Percentiles rank a stretch among this genome's conserved stretches.
phyloP scores from a whole-genome alignment of 1,139 yeast genomes.

The Arxiozyma telluris region DNA sequence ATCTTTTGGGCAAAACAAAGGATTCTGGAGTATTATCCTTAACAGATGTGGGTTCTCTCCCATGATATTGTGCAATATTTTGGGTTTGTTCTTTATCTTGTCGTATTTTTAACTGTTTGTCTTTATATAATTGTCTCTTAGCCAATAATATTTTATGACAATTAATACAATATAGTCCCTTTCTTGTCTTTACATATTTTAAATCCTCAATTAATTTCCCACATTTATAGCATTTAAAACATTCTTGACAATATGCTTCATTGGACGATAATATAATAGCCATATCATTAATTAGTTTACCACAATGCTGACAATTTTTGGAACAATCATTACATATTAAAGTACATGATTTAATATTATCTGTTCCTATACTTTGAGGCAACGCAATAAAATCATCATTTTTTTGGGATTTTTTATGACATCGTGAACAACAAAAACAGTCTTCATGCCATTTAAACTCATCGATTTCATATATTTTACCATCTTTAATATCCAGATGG shows the following conservation, averaged over 20 bases:
- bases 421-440: conserved; percentile 83
- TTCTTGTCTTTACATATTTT: conserved; percentile 85
- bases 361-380: background rate
- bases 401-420: conserved; percentile 47
- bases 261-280: conserved; percentile 71
- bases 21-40: background rate
- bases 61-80: background rate
- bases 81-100: background rate
- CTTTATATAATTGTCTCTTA: conserved; percentile 29
- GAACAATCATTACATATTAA: conserved; percentile 85
- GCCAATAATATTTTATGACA: conserved; percentile 75
- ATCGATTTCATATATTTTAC: conserved; percentile 52
- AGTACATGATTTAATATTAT: conserved; percentile 34
- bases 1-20: conserved; percentile 6
- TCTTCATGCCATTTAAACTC: conserved; percentile 92
- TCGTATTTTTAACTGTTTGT: conserved; percentile 12
- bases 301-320: conserved; percentile 77
- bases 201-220: conserved; percentile 79
- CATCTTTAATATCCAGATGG: conserved; percentile 5
- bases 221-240: conserved; percentile 87
- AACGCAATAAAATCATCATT: background rate
- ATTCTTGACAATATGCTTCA: conserved; percentile 84
- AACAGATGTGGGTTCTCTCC: background rate
- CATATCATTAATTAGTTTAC: conserved; percentile 79
- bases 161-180: conserved; percentile 86